Conservation (phyloP, 345 rosid genomes). For the Barbarea vulgaris region DNA sequence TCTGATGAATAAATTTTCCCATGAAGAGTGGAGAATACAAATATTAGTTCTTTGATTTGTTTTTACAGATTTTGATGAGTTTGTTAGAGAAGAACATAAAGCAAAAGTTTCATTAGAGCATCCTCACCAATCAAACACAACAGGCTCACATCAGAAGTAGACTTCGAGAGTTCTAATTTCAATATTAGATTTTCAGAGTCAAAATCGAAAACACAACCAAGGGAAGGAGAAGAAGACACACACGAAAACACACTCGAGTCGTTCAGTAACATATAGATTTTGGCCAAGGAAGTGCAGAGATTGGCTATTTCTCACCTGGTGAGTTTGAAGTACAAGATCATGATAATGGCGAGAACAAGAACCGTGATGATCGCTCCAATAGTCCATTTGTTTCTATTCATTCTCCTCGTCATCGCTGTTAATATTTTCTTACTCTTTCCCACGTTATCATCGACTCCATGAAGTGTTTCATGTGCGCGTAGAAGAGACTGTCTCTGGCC, state of each 20-base stretch:
- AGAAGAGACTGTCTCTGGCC: constrained; percentile 82
- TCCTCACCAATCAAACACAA: not conserved
- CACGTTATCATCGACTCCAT: constrained; percentile 83
- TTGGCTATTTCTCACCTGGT: constrained; percentile 35
- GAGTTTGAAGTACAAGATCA: constrained; percentile 81
- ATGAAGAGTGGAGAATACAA: too few species aligned
- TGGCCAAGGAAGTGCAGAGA: not conserved
- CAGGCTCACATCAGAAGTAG: not conserved
- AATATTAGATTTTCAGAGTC: not conserved
- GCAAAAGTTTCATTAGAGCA: not conserved
- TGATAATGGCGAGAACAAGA: constrained; percentile 55
- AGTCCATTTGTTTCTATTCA: constrained; percentile 85
- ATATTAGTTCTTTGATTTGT: not conserved
- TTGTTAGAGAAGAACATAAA: not conserved
- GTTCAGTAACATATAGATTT: constrained; percentile 10
- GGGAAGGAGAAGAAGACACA: not conserved
- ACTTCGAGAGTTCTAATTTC: not conserved
- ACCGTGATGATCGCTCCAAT: constrained; percentile 54
- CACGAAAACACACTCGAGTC: not conserved
- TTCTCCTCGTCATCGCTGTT: constrained; percentile 70
- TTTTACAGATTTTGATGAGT: not conserved
- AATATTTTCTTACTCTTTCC: constrained; percentile 80
- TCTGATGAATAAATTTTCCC: too few species aligned
- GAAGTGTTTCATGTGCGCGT: constrained; percentile 74
- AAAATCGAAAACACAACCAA: not conserved